Evolutionary conservation across 768 basidiomycete genomes (phyloP).

Genomic region (Exidia glandulosa): DNA sequence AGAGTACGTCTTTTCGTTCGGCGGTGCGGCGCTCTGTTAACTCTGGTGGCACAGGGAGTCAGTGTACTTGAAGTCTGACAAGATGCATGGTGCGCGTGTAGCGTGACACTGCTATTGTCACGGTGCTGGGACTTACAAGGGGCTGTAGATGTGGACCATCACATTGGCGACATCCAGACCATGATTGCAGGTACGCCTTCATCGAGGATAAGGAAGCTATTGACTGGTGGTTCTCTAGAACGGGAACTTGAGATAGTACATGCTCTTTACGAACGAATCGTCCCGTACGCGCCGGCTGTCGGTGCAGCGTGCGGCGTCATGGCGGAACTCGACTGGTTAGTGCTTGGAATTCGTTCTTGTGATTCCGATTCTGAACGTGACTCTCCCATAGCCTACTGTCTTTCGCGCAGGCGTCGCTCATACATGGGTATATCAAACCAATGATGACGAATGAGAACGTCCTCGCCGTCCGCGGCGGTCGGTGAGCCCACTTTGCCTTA

Average conservation of each 20-base stretch:
- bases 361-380: too few species aligned
- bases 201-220: not conserved
- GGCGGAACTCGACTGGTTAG: slow-evolving; percentile 79
- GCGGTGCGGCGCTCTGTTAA: not conserved
- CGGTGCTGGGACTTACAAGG: not conserved
- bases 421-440: slow-evolving; percentile 62
- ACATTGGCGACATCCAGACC: slow-evolving; percentile 83
- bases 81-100: slow-evolving; percentile 71
- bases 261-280: slow-evolving; percentile 56
- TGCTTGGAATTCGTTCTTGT: too few species aligned
- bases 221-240: slow-evolving; percentile 24
- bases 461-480: slow-evolving; percentile 61
- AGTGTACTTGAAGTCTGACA: slow-evolving; percentile 79
- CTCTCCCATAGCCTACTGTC: slow-evolving; percentile 47
- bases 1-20: slow-evolving; percentile 36
- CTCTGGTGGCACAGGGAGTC: slow-evolving; percentile 37
- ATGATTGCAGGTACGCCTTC: slow-evolving; percentile 55
- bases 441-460: slow-evolving; percentile 72
- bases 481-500: slow-evolving; percentile 30
- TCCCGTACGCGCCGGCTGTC: slow-evolving; percentile 45
- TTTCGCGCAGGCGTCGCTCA: slow-evolving; percentile 58
- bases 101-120: not conserved
- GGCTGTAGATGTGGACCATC: slow-evolving; percentile 62
- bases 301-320: slow-evolving; percentile 51
- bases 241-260: slow-evolving; percentile 87